Base-by-base conservation (phyloP, 768 basidiomycete genomes). In the Collybiopsis luxurians region DNA sequence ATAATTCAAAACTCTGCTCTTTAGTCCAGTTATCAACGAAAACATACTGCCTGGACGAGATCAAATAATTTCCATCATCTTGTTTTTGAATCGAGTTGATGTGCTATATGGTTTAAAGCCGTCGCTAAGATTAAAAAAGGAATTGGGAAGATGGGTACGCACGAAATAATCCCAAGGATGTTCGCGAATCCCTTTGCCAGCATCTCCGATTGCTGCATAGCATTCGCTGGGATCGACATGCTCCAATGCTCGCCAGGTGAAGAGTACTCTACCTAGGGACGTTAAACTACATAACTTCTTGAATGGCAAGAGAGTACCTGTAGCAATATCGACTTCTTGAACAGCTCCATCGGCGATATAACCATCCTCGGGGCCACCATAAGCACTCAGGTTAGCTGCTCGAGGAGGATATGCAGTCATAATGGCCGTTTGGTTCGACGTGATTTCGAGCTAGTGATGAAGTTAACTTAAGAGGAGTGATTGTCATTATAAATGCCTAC, bases 51-150 rank as follows among this genome's bases (percentile, higher is more conserved):
- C 48, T 31, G 4, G 48, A 49, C 10, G 61, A 62, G 24, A 64
- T 58, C 27, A 63, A 56, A 23, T 61, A 64, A 53, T 62, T 55
- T 13, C 63, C 63, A 10, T 38, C 46, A 1, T 17, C 15, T 53
- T 59, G 58, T 55, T 64, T 58, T 24, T 52, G 49, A 17, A 53
- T 39, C 2, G 56, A 58, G 40, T 58, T 58, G 26, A 58, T 53
- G 26, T 53, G 51, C 51, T 53, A 51, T 3, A 1, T 13, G n/a
- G 13, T 9, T 3, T 17, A 38, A 21, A 17, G 31, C n/a, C n/a
- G n/a, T n/a, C n/a, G 17, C 21, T 13, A 13, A 21, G 12, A 13
- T 4, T 21, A n/a, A 6, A 12, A 17, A 5, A 34, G 10, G 17
- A 28, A n/a, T 19, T 13, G 26, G 46, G 12, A 11, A 1, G 27